Base-by-base conservation (phyloP, 2,329 filamentous ascomycete genomes). In the Beauveria australis region DNA sequence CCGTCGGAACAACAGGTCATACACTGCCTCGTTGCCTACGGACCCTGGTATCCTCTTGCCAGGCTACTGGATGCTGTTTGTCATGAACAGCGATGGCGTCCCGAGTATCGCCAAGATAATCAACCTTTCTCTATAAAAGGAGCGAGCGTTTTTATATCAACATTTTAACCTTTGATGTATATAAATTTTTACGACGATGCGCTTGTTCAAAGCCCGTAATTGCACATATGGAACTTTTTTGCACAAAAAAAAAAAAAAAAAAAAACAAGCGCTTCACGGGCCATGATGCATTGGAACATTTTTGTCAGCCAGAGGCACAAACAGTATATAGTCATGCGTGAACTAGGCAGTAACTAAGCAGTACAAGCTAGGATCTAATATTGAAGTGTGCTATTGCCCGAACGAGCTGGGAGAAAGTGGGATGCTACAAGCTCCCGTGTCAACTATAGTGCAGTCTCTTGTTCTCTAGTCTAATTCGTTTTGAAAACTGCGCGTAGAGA, bases 41-140 rank as follows among this genome's bases (percentile, higher is more conserved):
- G 81, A 84, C 62, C 62, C 75, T 0, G 81, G 81, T 3, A 70
- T 84, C 24, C 66, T 77, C 6, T 63, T 83, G 3, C 81, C 81
- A 0, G 82, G 81, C 0, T 81, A 77, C 65, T 85, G 78, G 72
- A 78, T 80, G 69, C 66, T 85, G 8, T 85, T 84, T 67, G 80
- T 75, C 0, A 70, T 80, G n/a, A 69, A 78, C 60, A 63, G 68
- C 4, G 66, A 65, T 3, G 79, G 80, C 0, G 75, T 76, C 1
- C 80, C 79, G 0, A 80, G 78, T 63, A 63, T 79, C 3, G 43
- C 59, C 18, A 61, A 52, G 16, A 61, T 56, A 3, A 55, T 61
- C 22, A 40, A 55, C 33, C 53, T 61, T 28, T 60, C 37, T 37
- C 33, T 37, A 37, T 37, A 37, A 37, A 37, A 37, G 33, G 30